Conservation (phyloP, 1,139 yeast species). For the Debaryomyces coudertii region DNA sequence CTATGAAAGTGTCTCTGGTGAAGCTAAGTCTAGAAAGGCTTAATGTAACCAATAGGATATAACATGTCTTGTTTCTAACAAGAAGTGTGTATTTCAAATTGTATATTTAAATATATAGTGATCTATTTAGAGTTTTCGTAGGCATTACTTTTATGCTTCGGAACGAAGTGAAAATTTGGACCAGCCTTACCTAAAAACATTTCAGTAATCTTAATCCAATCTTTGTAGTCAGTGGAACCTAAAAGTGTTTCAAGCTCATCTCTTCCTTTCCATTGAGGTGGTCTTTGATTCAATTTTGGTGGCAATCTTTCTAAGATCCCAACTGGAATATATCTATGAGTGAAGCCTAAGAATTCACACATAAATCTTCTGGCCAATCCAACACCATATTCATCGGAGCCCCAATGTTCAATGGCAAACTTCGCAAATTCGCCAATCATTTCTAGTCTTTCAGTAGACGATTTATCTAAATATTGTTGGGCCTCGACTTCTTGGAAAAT, state of each 20-base stretch:
- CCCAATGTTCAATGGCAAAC: conserved; percentile 96
- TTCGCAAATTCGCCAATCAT: conserved; percentile 68
- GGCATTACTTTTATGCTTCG: conserved; percentile 93
- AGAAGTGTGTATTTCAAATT: not conserved
- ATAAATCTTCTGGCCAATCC: conserved; percentile 84
- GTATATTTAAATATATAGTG: not conserved
- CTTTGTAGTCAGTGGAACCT: conserved; percentile 82
- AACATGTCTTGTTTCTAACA: not conserved
- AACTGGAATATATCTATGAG: conserved; percentile 91
- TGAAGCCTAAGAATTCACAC: conserved; percentile 93
- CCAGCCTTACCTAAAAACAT: conserved; percentile 90
- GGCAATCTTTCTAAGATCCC: conserved; percentile 91
- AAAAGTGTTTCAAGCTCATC: conserved; percentile 88
- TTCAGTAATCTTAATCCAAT: conserved; percentile 97
- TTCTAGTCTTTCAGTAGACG: conserved; percentile 85
- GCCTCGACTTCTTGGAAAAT: conserved; percentile 93
- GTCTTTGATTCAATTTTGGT: conserved; percentile 87
- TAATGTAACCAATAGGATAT: not conserved
- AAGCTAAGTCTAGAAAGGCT: conserved; percentile 12
- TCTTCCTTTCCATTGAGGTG: conserved; percentile 94
- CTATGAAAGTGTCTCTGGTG: conserved; percentile 47
- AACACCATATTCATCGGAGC: conserved; percentile 93
- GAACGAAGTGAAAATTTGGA: conserved; percentile 74
- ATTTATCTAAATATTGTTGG: conserved; percentile 85
- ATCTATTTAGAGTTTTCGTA: conserved; percentile 37